Base-by-base conservation (phyloP, 805 yeast genomes). In the Candida ascalaphidarum region DNA sequence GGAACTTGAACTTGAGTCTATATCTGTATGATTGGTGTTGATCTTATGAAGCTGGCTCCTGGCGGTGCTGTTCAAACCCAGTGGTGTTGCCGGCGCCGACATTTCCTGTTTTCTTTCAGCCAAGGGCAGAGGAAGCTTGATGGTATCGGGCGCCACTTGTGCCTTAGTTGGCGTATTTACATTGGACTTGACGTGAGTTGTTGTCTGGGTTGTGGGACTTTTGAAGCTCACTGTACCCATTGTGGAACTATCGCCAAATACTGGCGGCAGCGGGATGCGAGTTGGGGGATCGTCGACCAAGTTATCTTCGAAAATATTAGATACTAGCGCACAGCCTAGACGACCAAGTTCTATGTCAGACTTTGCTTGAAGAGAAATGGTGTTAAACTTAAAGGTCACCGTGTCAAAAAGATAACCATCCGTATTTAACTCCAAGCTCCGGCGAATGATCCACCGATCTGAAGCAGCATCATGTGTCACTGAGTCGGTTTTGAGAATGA, bases 371-470 rank as follows among this genome's bases (percentile, higher is more conserved):
- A 61, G 35, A 11, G 32, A 29, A 7, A 76, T 52, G 38, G 68
- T 68, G 13, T 64, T 52, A 43, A 78, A 81, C 14, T 50, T 60
- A 26, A 61, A 53, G 1, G 72, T 62, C 7, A 55, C 39, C 0
- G 60, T 52, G 49, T 81, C 85, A 17, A 81, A 53, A n/a, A 79
- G 52, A 56, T 71, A 81, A 0, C 71, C 77, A 23, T 65, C 57
- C 28, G 65, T 64, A 44, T 74, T 77, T 31, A 78, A 40, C 5
- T 50, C 51, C 3, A 77, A 54, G 14, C 60, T 56, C 37, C 66
- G 64, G 23, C 64, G 58, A 11, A 55, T 37, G 35, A 58, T 26
- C 69, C 71, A 53, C 33, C 53, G 35, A 33, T 47, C 55, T 12
- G 40, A 29, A 3, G 43, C 39, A 4, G 43, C 41, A 5, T 40